Base-by-base conservation (phyloP, 208 protist genomes). In the Novymonas esmeraldas region DNA sequence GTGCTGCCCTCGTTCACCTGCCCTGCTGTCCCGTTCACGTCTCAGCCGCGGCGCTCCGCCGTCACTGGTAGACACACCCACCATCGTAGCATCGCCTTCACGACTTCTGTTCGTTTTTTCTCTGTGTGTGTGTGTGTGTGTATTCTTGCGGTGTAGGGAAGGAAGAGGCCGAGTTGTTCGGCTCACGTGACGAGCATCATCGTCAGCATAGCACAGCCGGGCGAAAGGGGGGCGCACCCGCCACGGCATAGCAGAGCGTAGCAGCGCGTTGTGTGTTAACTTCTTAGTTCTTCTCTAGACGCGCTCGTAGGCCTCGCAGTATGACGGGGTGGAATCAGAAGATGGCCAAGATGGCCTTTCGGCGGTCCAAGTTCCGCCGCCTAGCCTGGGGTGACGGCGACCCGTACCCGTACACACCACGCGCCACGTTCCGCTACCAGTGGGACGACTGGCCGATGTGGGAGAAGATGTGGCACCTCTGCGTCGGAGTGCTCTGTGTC, bases 371-470 rank as follows among this genome's bases (percentile, higher is more conserved):
- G 73, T 95, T 95, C 62, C 87, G 90, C 55, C 90, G 90, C 60
- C 61, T 95, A 59, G 90, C 90, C 6, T 95, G 90, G 87, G 90
- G 90, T 11, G 90, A 95, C 55, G 90, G 90, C 55, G 90, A 95
- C 61, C 90, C 90, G 46, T 95, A 95, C 56, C 90, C 90, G 20
- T 95, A 95, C 70, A 95, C 90, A 1, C 90, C 90, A 0, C 84
- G 87, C n/a, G 90, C 90, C 41, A 95, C 90, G 14, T 93, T 95
- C 60, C 90, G 90, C 63, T 95, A 95, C 57, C 90, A 95, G 71
- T 95, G 90, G 87, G 85, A 95, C 44, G 90, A 95, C 70, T 95
- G 90, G 87, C 90, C 90, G 44, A 73, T 93, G 75, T 95, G 90
- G 90, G 87, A 95, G 71, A 95, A 95, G 73, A 67, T 92, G 59